Evolutionary conservation across 2,329 filamentous ascomycete species (phyloP), one percentile per base, ranked within the genome.

Genomic region (Aspergillus udagawae): DNA sequence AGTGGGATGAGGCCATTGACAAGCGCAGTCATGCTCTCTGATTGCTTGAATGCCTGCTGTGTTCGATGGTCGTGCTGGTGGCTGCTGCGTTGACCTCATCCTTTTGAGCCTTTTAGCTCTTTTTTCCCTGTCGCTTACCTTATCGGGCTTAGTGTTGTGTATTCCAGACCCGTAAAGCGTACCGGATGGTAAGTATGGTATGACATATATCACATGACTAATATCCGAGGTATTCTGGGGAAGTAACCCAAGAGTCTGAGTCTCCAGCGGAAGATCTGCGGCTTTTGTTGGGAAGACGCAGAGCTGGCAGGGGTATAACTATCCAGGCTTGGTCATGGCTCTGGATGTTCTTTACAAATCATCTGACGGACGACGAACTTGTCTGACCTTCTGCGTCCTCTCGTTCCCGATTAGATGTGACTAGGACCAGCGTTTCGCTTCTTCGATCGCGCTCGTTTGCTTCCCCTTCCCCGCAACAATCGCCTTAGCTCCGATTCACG

Each of bases 171-270:
- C 21, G 10, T 47, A 47, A 3, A 4, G 9, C 4, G 10, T 29
- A 29, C 23, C 44, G 6, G 12, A 54, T 23, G 25, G 12, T 44
- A 59, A 20, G 7, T 7, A 25, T 51, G 56, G 44, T 38, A 49
- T 25, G 10, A 29, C 25, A 20, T 25, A 20, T 28, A 3, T 14
- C 63, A 68, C 64, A 65, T 66, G 64, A 66, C 49, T 52, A 28
- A 4, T 38, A 60, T 64, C 69, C 68, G 65, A 67, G 69, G 60
- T 64, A 49, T 53, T 63, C 66, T 65, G 66, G 68, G 65, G 65
- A 66, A 60, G 12, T 7, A 47, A 25, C 21, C 20, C 20, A 47
- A 25, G 44, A 14, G 21, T 23, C 44, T 7, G 44, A 57, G 58
- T 17, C 14, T 35, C 12, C 62, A 59, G 58, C 63, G 63, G 67